These are phyloP conservation scores for Botryosphaeria agaves DNA, from an alignment of 2,329 filamentous ascomycete species.

Conservation along the genomic window DNA sequence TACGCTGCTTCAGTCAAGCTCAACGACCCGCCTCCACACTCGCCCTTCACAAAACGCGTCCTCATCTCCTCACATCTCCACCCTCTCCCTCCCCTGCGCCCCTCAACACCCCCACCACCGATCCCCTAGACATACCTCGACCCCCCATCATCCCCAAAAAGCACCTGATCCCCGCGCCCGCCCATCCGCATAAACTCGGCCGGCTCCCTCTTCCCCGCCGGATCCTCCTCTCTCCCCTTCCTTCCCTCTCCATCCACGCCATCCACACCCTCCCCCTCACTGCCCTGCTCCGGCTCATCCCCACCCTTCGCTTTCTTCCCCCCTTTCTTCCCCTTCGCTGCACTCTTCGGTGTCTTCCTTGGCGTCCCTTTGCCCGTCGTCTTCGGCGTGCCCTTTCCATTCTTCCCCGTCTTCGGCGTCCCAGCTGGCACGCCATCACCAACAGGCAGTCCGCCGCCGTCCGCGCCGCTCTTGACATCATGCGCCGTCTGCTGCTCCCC, in stretches of 20 bases:
- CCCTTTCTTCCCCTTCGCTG: slow-evolving; percentile 6
- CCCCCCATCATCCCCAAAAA: slow-evolving; percentile 48
- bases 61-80: too few relatives aligned
- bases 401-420: too few relatives aligned
- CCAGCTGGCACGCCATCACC: too few relatives aligned
- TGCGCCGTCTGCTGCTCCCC: slow-evolving; percentile 27
- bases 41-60: not conserved
- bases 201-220: slow-evolving; percentile 48
- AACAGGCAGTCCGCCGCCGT: too few relatives aligned
- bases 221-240: slow-evolving; percentile 55
- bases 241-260: too few relatives aligned
- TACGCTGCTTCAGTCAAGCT: too few relatives aligned
- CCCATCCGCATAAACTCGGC: slow-evolving; percentile 73
- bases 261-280: slow-evolving; percentile 17
- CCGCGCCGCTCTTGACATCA: slow-evolving; percentile 20
- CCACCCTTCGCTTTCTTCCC: slow-evolving; percentile 7
- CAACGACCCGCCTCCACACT: not conserved
- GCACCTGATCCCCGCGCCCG: slow-evolving; percentile 63
- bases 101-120: too few relatives aligned
- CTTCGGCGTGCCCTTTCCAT: too few relatives aligned
- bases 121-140: slow-evolving; percentile 19
- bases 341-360: slow-evolving; percentile 9
- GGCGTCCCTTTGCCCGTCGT: too few relatives aligned
- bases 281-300: slow-evolving; percentile 2
- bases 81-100: too few relatives aligned